phyloP scores from a whole-genome alignment of 2,329 filamentous ascomycete genomes.

The Cercospora zeina region DNA sequence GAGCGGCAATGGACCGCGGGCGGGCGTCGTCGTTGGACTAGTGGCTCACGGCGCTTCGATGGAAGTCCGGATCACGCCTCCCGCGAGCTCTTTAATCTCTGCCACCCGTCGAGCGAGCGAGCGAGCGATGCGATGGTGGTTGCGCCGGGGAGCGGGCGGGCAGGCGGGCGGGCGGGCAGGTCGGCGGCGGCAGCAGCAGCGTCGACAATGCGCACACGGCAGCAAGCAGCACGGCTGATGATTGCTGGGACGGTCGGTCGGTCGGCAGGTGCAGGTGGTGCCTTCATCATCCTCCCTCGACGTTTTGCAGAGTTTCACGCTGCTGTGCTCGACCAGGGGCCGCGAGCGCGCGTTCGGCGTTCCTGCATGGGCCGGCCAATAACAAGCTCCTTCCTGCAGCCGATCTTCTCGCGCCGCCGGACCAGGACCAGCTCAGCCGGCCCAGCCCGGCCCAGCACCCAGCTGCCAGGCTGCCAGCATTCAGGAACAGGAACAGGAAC shows the following conservation, averaged over 20 bases:
- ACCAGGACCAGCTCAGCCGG: background rate
- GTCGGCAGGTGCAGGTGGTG: too few species aligned
- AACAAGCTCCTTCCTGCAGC: background rate
- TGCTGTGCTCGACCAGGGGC: background rate
- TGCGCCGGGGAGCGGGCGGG: background rate
- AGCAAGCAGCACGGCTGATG: too few species aligned
- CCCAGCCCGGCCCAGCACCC: too few species aligned
- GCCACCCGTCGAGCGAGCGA: background rate
- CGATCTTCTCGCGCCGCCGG: background rate
- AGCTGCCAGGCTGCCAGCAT: background rate
- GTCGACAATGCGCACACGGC: too few species aligned
- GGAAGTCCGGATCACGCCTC: slow-evolving; percentile 3
- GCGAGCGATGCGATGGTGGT: too few species aligned
- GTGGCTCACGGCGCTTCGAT: background rate
- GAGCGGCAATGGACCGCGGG: background rate
- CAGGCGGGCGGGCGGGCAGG: background rate
- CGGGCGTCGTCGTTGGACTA: background rate
- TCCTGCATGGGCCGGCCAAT: slow-evolving; percentile 1
- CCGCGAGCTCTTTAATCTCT: background rate
- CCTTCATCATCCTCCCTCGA: background rate
- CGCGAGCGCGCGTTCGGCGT: too few species aligned
- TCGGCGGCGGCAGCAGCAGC: background rate
- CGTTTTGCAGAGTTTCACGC: background rate
- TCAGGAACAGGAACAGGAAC: background rate
- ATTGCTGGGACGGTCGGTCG: too few species aligned